phyloP scores from a whole-genome alignment of 805 yeast species.

The Groenewaldozyma salmanticensis region DNA sequence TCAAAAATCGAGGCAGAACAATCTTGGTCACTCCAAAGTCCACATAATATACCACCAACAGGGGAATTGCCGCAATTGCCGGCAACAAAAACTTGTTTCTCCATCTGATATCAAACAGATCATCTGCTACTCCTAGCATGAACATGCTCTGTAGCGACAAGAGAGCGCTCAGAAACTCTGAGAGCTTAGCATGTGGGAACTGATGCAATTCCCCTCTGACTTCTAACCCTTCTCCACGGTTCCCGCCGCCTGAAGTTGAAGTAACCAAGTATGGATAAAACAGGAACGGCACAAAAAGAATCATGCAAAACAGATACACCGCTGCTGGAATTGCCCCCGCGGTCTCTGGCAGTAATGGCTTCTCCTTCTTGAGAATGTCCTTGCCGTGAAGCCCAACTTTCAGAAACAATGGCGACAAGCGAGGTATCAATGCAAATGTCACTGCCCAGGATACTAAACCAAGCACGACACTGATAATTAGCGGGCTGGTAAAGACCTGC shows the following conservation, averaged over 20 bases:
- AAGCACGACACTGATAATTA: constrained; percentile 56
- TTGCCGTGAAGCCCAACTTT: constrained; percentile 76
- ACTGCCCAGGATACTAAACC: constrained; percentile 54
- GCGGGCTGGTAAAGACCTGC: constrained; percentile 32
- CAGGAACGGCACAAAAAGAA: constrained; percentile 78
- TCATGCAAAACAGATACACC: constrained; percentile 70
- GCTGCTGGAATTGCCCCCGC: constrained; percentile 86
- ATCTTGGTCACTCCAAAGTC: constrained; percentile 90
- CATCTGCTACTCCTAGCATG: constrained; percentile 84
- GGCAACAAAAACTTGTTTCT: constrained; percentile 94
- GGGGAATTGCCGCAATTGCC: constrained; percentile 86
- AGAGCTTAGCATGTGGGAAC: constrained; percentile 74
- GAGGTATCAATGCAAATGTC: constrained; percentile 57
- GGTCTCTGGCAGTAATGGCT: constrained; percentile 75
- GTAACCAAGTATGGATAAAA: constrained; percentile 67
- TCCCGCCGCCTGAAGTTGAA: constrained; percentile 49
- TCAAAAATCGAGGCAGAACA: constrained; percentile 64
- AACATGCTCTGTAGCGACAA: constrained; percentile 77
- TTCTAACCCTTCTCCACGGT: constrained; percentile 35
- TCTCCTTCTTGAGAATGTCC: constrained; percentile 70
- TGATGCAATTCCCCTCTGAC: constrained; percentile 10
- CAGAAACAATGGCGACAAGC: constrained; percentile 54
- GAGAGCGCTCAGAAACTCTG: constrained; percentile 79
- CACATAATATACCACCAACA: constrained; percentile 81
- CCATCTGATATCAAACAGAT: constrained; percentile 93